phyloP scores from a whole-genome alignment of 768 basidiomycete genomes.

The Suillus sp. region DNA sequence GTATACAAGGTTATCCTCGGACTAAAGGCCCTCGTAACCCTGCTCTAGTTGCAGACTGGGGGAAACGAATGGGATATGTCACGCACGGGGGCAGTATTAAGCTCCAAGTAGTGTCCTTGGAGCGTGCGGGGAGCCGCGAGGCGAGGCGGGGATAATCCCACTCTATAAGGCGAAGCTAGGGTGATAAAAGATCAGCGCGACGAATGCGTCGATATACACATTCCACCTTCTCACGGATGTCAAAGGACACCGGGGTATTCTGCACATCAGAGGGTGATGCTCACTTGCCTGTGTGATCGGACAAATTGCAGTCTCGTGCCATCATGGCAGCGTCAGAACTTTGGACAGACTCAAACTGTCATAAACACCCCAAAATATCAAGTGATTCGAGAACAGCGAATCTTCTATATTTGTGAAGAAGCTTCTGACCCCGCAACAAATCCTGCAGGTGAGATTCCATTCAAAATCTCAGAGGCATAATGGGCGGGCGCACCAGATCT shows the following conservation, averaged over 20 bases:
- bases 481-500: neutral
- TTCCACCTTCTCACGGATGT: constrained; percentile 2
- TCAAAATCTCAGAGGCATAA: neutral
- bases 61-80: neutral
- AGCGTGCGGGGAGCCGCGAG: neutral
- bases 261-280: neutral
- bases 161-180: neutral
- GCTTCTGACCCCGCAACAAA: constrained; percentile 2
- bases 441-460: neutral
- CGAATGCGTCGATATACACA: neutral
- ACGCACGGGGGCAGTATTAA: neutral
- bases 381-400: constrained; percentile 2
- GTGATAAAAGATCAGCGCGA: constrained; percentile 6
- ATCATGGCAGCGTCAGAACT: neutral
- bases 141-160: neutral
- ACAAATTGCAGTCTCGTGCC: neutral
- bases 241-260: neutral
- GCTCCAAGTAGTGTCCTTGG: neutral
- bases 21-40: neutral
- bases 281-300: neutral
- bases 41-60: neutral
- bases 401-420: neutral
- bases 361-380: constrained; percentile 9
- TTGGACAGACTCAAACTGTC: neutral
- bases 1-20: neutral